Percentiles rank a stretch among this genome's conserved stretches.
These are phyloP conservation scores for Phytophthora foliorum DNA, from an alignment of 352 stramenopile genomes.

Conservation along the genomic window DNA sequence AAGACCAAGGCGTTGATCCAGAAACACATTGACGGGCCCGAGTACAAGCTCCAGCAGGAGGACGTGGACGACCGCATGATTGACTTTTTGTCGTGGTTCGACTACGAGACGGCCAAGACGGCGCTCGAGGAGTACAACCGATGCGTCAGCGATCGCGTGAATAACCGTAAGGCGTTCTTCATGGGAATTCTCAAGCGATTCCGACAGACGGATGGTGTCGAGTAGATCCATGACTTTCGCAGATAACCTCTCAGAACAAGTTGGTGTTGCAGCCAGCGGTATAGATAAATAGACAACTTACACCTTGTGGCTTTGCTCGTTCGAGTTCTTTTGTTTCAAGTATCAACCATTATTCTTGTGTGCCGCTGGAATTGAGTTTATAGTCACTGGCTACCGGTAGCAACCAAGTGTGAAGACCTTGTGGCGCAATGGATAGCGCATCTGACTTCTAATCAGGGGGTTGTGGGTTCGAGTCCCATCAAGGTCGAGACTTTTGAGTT, in stretches of 20 bases:
- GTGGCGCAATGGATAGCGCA: constrained; percentile 60
- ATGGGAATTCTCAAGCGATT: constrained; percentile 93
- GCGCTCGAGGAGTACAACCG: constrained; percentile 86
- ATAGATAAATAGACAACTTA: constrained; percentile 42
- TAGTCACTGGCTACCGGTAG: not conserved
- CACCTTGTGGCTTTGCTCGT: not conserved
- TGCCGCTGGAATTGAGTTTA: not conserved
- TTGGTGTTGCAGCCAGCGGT: constrained; percentile 9
- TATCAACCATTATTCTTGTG: not conserved
- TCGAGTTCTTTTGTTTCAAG: no score
- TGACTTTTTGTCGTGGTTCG: constrained; percentile 90
- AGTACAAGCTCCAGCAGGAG: constrained; percentile 78
- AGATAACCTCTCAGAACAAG: not conserved
- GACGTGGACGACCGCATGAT: constrained; percentile 91
- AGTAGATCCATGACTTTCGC: constrained; percentile 46
- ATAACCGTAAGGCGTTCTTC: constrained; percentile 90
- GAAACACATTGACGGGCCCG: constrained; percentile 79
- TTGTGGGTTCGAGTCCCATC: constrained; percentile 66
- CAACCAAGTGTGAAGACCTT: constrained; percentile 16
- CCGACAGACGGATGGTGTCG: constrained; percentile 78
- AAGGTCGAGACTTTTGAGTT: constrained; percentile 42
- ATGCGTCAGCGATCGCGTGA: constrained; percentile 75
- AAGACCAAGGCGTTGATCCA: constrained; percentile 85
- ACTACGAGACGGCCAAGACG: constrained; percentile 89
- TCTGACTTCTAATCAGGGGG: constrained; percentile 66